Evolutionary conservation across 352 stramenopile genomes (phyloP).

Genomic region (Stramenopiles sp.): DNA sequence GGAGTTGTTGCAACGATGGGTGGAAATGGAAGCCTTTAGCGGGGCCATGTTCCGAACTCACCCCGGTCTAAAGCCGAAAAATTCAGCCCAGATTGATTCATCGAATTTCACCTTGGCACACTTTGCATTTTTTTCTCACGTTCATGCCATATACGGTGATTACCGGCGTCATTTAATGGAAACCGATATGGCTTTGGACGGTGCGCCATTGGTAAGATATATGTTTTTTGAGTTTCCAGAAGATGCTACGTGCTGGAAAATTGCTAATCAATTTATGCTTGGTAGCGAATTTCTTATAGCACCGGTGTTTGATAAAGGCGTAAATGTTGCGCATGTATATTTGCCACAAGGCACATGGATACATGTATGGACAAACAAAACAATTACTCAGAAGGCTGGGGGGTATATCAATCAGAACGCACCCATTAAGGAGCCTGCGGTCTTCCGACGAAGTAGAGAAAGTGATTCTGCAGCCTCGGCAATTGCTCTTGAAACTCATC

Average conservation of each 20-base stretch:
- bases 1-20: slow-evolving; percentile 28
- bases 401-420: neutral
- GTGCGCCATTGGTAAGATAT: neutral
- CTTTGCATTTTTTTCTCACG: neutral
- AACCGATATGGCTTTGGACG: neutral
- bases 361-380: neutral
- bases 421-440: neutral
- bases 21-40: slow-evolving; percentile 26
- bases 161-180: neutral
- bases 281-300: neutral
- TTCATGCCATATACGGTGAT: neutral
- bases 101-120: neutral
- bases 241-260: neutral
- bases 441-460: neutral
- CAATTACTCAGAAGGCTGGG: neutral
- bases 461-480: neutral
- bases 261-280: neutral
- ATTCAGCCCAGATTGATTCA: neutral
- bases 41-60: slow-evolving; percentile 29
- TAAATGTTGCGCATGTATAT: neutral
- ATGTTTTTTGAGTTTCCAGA: neutral
- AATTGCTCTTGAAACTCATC: neutral
- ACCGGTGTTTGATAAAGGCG: neutral
- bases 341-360: neutral
- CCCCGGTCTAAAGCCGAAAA: neutral